phyloP scores from a whole-genome alignment of 2,329 filamentous ascomycete genomes.

The Raffaelea albimanens region DNA sequence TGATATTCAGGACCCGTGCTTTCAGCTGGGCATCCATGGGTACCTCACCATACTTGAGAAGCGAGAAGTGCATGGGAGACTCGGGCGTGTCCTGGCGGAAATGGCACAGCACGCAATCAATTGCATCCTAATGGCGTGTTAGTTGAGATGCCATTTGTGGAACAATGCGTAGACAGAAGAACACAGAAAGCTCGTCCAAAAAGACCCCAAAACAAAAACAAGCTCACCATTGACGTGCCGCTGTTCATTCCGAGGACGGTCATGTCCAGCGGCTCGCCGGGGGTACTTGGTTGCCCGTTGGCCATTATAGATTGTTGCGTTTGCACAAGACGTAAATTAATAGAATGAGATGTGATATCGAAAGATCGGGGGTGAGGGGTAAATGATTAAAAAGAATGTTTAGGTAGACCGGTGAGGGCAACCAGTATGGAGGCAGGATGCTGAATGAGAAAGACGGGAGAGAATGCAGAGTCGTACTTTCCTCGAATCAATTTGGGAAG shows the following conservation, averaged over 20 bases:
- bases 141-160: background rate
- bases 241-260: constrained; percentile 45
- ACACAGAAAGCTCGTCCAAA: too few relatives aligned
- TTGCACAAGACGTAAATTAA: too few relatives aligned
- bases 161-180: too few relatives aligned
- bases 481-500: too few relatives aligned
- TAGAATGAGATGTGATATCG: too few relatives aligned
- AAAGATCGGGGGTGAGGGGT: background rate
- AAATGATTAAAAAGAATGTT: too few relatives aligned
- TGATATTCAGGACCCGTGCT: constrained; percentile 46
- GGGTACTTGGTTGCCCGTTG: background rate
- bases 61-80: constrained; percentile 43
- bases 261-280: constrained; percentile 31
- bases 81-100: constrained; percentile 44
- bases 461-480: too few relatives aligned
- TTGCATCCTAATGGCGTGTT: constrained; percentile 36
- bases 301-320: background rate
- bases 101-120: constrained; percentile 48
- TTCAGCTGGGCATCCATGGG: constrained; percentile 43
- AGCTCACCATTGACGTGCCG: constrained; percentile 36
- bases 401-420: too few relatives aligned
- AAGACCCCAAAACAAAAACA: background rate
- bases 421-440: too few relatives aligned
- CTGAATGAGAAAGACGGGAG: too few relatives aligned
- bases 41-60: constrained; percentile 49